These are phyloP conservation scores for Cucurbitaria berberidis DNA, from an alignment of 2,329 filamentous ascomycete genomes.

Conservation along the genomic window DNA sequence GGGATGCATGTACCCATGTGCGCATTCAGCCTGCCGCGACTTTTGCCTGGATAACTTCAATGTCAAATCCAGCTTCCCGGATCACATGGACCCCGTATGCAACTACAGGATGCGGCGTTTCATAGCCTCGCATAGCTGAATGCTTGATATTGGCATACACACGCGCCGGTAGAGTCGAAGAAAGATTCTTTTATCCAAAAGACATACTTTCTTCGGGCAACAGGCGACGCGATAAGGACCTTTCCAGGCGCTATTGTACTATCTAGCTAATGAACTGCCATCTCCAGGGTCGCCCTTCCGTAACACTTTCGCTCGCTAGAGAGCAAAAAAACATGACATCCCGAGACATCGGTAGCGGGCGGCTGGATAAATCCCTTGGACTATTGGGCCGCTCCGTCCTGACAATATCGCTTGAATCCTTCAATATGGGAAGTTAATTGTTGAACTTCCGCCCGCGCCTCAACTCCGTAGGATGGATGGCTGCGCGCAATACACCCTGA, in stretches of 20 bases:
- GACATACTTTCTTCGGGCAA: constrained; percentile 6
- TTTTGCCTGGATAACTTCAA: constrained; percentile 27
- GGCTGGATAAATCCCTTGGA: constrained; percentile 27
- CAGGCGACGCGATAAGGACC: constrained; percentile 3
- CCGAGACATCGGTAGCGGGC: constrained; percentile 20
- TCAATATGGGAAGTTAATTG: constrained; percentile 17
- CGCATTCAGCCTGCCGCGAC: constrained; percentile 31
- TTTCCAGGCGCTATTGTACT: neutral
- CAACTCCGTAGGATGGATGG: constrained; percentile 3
- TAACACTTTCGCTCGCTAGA: constrained; percentile 11
- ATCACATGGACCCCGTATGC: constrained; percentile 30
- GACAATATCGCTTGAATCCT: constrained; percentile 15
- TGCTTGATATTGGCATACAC: constrained; percentile 2
- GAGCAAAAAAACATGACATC: constrained; percentile 3
- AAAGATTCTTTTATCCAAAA: constrained; percentile 10
- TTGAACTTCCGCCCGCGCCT: constrained; percentile 3
- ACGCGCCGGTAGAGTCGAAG: neutral
- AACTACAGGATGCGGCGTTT: constrained; percentile 26
- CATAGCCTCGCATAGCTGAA: constrained; percentile 5
- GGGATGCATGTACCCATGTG: constrained; percentile 30
- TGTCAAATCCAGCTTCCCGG: constrained; percentile 29
- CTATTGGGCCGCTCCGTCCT: constrained; percentile 3
- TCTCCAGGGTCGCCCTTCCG: constrained; percentile 17
- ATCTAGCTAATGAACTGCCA: constrained; percentile 23
- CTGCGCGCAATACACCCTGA: constrained; percentile 2